Evolutionary conservation across 73 alveolate genomes (phyloP), one percentile per base, ranked within the genome.

Genomic region (Breviolum minutum): DNA sequence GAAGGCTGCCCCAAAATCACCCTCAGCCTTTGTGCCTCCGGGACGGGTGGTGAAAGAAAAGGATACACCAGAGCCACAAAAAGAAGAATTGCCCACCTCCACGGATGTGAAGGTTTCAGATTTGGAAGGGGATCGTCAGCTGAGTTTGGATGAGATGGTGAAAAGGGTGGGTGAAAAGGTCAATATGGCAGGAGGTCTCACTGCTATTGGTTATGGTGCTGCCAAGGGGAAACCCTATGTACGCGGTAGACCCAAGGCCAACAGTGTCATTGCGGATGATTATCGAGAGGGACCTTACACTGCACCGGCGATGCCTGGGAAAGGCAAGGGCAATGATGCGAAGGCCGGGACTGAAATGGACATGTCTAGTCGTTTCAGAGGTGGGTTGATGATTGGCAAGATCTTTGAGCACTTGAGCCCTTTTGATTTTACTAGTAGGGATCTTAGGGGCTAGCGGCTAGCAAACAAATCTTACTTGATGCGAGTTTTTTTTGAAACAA

Each of bases 171-270:
- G 97, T 2, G 97, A 92, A 68, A 92, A 92, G 90, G 98, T 92
- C 29, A 92, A 92, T 69, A 92, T 74, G 90, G 98, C 98, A 24
- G 98, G 98, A 6, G 98, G 98, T 54, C 90, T 92, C 40, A 83
- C 82, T 14, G 98, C 98, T 79, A 92, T 92, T 27, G 98, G 98
- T 80, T 92, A 92, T 62, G 98, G 98, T 9, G 98, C 98, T 48
- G 80, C 90, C n/a, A 30, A 69, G 29, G 98, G 98, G 16, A 61
- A 63, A 54, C 98, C 98, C 14, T 92, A 92, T 63, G 73, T 61
- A n/a, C 79, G 90, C 7, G 98, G 98, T 69, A 16, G 77, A n/a
- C 90, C 89, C 27, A 40, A 79, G 70, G 60, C 96, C 30, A 68
- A 92, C 40, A 84, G 82, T 68, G 98, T 92, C 64, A 76, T 92